Evolutionary conservation across 1,139 yeast genomes (phyloP), one percentile per base, ranked within the genome.

Genomic region (Kodamaea ohmeri): DNA sequence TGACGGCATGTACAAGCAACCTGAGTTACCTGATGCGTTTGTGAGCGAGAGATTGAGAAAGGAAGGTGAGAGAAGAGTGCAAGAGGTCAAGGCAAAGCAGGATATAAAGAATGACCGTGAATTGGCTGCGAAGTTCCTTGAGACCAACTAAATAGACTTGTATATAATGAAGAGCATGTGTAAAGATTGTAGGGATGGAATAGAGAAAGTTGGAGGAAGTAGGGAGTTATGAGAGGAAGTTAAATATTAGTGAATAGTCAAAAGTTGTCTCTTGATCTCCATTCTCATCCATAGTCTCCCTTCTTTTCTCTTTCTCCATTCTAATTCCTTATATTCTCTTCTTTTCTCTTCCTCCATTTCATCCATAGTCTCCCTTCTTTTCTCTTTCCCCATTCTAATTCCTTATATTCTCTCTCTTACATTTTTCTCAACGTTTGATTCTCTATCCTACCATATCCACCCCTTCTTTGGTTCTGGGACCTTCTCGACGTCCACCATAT

Each of bases 1-100:
- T 55, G 89, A 76, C 37, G 97, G 97, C 28, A 73, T 83, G 42
- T 74, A 84, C 46, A 83, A 85, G 32, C 84, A 82, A 35, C 80
- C 84, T 44, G 78, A 73, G 36, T 78, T 79, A 45, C 83, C 95
- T 6, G 73, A 80, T 56, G 82, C 84, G 18, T 89, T 83, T 56
- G 73, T 88, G 27, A 78, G 92, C 32, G 72, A 69, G 47, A 65
- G 61, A 32, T 53, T 71, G 38, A 70, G 63, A 64, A 55, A 67
- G 64, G 43, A 58, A 55, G 63, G 71, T 67, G 65, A 56, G 50
- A 40, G 69, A 61, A 54, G 60, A 50, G 50, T 74, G 61, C 58
- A 53, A 46, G 31, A 56, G 48, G 44, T 56, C 39, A 52, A 47
- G 24, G 54, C 56, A 22, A 48, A 50, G 32, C 55, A 52, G 22